Evolutionary conservation across 2,329 filamentous ascomycete species (phyloP).

Genomic region (Paraphaeosphaeria minitans): DNA sequence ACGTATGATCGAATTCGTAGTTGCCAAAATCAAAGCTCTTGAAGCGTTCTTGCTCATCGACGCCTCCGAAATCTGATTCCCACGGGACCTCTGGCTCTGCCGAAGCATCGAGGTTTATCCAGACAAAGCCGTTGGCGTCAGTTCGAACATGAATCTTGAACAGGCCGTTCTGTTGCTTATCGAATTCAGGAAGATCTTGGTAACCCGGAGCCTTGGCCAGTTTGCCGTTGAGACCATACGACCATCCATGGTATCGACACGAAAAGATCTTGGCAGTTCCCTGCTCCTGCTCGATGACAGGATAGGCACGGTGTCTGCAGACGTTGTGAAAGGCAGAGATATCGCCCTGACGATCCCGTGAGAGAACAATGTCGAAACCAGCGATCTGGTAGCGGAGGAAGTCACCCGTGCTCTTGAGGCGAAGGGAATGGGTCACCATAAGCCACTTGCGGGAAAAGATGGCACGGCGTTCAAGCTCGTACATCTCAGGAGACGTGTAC

Average conservation of each 20-base stretch:
- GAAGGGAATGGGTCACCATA: constrained; percentile 38
- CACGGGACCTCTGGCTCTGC: constrained; percentile 16
- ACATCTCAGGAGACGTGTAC: constrained; percentile 45
- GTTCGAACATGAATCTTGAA: constrained; percentile 31
- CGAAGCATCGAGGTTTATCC: constrained; percentile 31
- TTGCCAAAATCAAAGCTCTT: constrained; percentile 15
- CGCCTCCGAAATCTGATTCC: constrained; percentile 17
- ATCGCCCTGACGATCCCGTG: constrained; percentile 16
- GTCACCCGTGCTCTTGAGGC: constrained; percentile 23
- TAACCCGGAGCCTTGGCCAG: constrained; percentile 50
- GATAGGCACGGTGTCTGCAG: constrained; percentile 49
- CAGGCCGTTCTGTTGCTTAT: constrained; percentile 39
- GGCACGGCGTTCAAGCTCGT: constrained; percentile 51
- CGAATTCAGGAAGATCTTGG: constrained; percentile 42
- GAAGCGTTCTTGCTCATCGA: constrained; percentile 17
- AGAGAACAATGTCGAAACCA: constrained; percentile 20
- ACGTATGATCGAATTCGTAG: constrained; percentile 21
- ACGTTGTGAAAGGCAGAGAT: constrained; percentile 47
- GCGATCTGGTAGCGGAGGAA: constrained; percentile 20
- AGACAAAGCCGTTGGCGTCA: constrained; percentile 30
- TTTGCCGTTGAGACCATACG: constrained; percentile 46
- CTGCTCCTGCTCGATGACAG: constrained; percentile 19
- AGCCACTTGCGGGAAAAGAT: constrained; percentile 50
- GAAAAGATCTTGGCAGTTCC: constrained; percentile 41
- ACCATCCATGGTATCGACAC: constrained; percentile 52